Percentiles rank a stretch among this genome's conserved stretches.
These are phyloP conservation scores for Pythium biforme DNA, from an alignment of 352 stramenopile species.

Conservation along the genomic window DNA sequence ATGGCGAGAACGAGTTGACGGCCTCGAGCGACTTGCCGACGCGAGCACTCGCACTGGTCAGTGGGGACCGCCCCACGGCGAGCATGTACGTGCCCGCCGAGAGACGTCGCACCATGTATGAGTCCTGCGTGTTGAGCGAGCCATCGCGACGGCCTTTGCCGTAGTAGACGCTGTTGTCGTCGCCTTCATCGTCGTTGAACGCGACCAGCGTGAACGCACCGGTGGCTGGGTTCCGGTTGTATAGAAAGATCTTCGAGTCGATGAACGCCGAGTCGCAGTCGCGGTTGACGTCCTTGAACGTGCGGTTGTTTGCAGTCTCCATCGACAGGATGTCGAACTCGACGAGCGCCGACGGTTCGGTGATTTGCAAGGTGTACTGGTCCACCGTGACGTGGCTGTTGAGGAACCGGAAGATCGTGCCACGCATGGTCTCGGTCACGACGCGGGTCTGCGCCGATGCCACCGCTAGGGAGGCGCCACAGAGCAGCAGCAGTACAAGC, in stretches of 20 bases:
- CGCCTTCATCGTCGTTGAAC: conserved; percentile 66
- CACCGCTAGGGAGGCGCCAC: not conserved
- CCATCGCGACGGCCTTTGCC: conserved; percentile 40
- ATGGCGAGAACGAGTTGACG: conserved; percentile 51
- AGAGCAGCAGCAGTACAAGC: not conserved
- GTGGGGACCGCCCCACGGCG: conserved; percentile 55
- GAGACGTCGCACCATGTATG: conserved; percentile 58
- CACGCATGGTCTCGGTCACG: conserved; percentile 40
- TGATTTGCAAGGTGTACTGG: conserved; percentile 52
- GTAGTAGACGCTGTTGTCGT: conserved; percentile 53
- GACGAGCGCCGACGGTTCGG: conserved; percentile 38
- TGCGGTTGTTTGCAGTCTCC: conserved; percentile 50
- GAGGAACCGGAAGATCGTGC: conserved; percentile 53
- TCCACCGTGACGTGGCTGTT: conserved; percentile 53
- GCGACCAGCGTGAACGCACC: conserved; percentile 37
- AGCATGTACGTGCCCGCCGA: conserved; percentile 49
- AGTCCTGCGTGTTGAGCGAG: conserved; percentile 51
- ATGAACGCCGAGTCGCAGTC: conserved; percentile 78
- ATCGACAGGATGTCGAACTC: conserved; percentile 70
- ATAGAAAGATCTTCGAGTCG: conserved; percentile 61
- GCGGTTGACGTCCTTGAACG: conserved; percentile 56
- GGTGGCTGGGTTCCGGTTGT: conserved; percentile 25
- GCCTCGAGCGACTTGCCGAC: conserved; percentile 35
- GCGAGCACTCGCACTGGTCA: conserved; percentile 38
- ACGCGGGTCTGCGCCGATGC: conserved; percentile 7